Evolutionary conservation across 805 yeast genomes (phyloP), one percentile per base, ranked within the genome.

Genomic region (Saccharomyces kudriavzevii): DNA sequence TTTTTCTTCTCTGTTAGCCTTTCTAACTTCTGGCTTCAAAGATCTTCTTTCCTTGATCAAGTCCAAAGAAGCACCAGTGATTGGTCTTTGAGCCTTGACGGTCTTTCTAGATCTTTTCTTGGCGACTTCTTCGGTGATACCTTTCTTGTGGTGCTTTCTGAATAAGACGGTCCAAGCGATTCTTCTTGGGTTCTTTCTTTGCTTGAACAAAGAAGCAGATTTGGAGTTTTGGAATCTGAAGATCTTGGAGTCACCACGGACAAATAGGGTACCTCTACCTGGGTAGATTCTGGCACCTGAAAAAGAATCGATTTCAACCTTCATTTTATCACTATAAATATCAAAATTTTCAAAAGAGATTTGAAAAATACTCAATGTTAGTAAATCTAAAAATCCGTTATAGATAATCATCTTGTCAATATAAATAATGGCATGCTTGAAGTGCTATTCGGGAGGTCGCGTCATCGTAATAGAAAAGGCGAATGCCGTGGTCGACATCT

Each of bases 101-200:
- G 96, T 76, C 84, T 88, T 90, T 84, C 96, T 90, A 69, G 91
- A 66, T 80, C 96, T 87, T 85, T 87, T 92, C 86, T 88, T 92
- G 76, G 92, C 70, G 69, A 86, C 87, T 82, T 92, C 97, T 84
- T 91, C 98, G 72, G 96, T 84, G 75, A 90, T 82, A 82, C 98
- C 98, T 83, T 91, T 91, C 86, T 88, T 89, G 94, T 91, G 97
- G 81, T 91, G 96, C 80, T 96, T 87, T 85, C 98, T 90, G 90
- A 81, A 91, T 72, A 91, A 83, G 71, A 90, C 96, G 66, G 98
- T 91, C 98, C 98, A 91, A 62, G 97, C 83, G 76, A 91, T 85
- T 84, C 96, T 87, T 85, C 98, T 90, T 80, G 98, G 98, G 89
- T 92, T 91, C 94, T 91, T 92, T 85, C 97, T 89, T 83, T 92